Conservation (phyloP, 2,329 filamentous ascomycete species). For the Xylariaceae sp. region DNA sequence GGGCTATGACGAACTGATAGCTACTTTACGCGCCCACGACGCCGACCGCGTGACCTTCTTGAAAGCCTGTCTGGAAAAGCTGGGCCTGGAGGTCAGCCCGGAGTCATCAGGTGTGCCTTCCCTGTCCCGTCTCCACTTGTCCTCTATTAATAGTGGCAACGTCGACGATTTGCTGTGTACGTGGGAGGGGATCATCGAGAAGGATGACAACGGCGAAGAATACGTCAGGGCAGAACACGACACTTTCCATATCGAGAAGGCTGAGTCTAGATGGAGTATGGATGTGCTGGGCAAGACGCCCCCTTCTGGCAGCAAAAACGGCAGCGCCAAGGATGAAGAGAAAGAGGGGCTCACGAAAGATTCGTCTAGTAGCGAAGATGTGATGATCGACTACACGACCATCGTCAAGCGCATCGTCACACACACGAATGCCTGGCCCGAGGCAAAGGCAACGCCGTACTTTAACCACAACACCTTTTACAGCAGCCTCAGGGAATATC, state of each 20-base stretch:
- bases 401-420: slow-evolving; percentile 68
- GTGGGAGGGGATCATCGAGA: slow-evolving; percentile 62
- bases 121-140: slow-evolving; percentile 77
- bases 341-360: slow-evolving; percentile 20
- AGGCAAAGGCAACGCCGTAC: slow-evolving; percentile 68
- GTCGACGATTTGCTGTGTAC: slow-evolving; percentile 63
- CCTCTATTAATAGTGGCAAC: slow-evolving; percentile 58
- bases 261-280: slow-evolving; percentile 55
- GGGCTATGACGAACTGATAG: slow-evolving; percentile 65
- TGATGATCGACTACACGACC: slow-evolving; percentile 68
- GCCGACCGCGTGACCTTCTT: slow-evolving; percentile 66
- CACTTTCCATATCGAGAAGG: slow-evolving; percentile 70
- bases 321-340: slow-evolving; percentile 28
- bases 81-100: slow-evolving; percentile 73
- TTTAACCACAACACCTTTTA: slow-evolving; percentile 84
- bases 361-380: slow-evolving; percentile 37
- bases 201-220: slow-evolving; percentile 60
- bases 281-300: slow-evolving; percentile 50
- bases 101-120: slow-evolving; percentile 66
- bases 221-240: slow-evolving; percentile 78
- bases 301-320: too few relatives aligned
- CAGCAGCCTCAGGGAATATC: slow-evolving; percentile 63
- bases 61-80: slow-evolving; percentile 70
- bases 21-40: slow-evolving; percentile 63
- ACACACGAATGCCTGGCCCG: slow-evolving; percentile 63